Evolutionary conservation across 2,329 filamentous ascomycete genomes (phyloP).

Genomic region (Ophiostoma fasciatum): DNA sequence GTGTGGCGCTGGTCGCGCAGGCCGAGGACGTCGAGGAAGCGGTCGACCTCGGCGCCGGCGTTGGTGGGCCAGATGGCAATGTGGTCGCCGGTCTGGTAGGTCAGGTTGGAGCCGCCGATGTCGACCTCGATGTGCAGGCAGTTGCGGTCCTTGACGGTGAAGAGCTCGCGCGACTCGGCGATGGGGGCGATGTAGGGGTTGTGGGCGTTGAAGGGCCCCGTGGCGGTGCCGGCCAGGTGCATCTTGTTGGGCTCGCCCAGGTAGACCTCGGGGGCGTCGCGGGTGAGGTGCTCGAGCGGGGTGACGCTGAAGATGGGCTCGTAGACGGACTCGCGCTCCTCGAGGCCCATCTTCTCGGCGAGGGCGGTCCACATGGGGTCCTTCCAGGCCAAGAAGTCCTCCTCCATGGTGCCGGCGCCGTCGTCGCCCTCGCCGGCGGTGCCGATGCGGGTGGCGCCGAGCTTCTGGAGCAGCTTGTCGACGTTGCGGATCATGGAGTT

Average conservation of each 20-base stretch:
- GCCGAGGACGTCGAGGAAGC: slow-evolving; percentile 67
- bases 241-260: slow-evolving; percentile 93
- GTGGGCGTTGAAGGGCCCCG: slow-evolving; percentile 88
- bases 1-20: slow-evolving; percentile 61
- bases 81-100: slow-evolving; percentile 93
- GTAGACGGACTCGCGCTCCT: slow-evolving; percentile 93
- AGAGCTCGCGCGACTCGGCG: slow-evolving; percentile 77
- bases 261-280: slow-evolving; percentile 71
- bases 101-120: slow-evolving; percentile 74
- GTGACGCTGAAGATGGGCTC: slow-evolving; percentile 80
- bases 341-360: slow-evolving; percentile 66
- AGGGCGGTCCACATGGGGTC: slow-evolving; percentile 95
- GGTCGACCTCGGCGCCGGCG: slow-evolving; percentile 78
- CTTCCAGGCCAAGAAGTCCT: slow-evolving; percentile 98
- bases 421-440: slow-evolving; percentile 91
- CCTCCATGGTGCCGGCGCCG: slow-evolving; percentile 97
- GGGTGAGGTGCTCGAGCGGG: slow-evolving; percentile 57
- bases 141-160: slow-evolving; percentile 79
- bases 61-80: slow-evolving; percentile 97
- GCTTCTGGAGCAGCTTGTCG: slow-evolving; percentile 62
- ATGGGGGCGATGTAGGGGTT: slow-evolving; percentile 96
- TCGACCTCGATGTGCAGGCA: slow-evolving; percentile 95
- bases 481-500: slow-evolving; percentile 96
- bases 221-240: slow-evolving; percentile 72
- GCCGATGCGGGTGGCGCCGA: slow-evolving; percentile 75